Evolutionary conservation across 768 basidiomycete species (phyloP).

Genomic region (Serendipita sp.): DNA sequence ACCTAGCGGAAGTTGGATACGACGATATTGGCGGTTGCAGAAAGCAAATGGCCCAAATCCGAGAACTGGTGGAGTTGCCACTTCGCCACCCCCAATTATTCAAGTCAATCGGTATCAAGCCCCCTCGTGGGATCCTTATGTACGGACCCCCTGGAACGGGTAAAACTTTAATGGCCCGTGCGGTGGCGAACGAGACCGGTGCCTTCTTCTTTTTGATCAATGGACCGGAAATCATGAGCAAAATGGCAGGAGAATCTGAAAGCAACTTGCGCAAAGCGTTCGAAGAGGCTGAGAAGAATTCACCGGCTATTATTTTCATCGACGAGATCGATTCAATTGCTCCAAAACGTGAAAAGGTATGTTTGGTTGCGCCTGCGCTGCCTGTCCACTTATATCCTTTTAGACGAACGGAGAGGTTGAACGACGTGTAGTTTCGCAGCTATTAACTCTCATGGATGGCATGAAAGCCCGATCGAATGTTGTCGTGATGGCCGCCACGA

Average conservation of each 20-base stretch:
- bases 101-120: slow-evolving; percentile 99
- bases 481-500: slow-evolving; percentile 99
- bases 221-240: slow-evolving; percentile 99
- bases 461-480: slow-evolving; percentile 97
- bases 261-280: slow-evolving; percentile 96
- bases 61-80: slow-evolving; percentile 95
- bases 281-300: slow-evolving; percentile 99
- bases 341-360: slow-evolving; percentile 96
- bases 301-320: slow-evolving; percentile 98
- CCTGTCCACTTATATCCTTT: neutral
- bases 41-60: slow-evolving; percentile 99
- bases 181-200: slow-evolving; percentile 98
- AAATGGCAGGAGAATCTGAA: slow-evolving; percentile 99
- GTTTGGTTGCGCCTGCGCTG: neutral
- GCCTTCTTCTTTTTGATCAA: slow-evolving; percentile 99
- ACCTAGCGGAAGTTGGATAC: slow-evolving; percentile 92
- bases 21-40: slow-evolving; percentile 99
- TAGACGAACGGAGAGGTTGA: slow-evolving; percentile 99
- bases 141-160: slow-evolving; percentile 97
- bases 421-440: slow-evolving; percentile 94
- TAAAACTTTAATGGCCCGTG: slow-evolving; percentile 98
- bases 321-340: slow-evolving; percentile 99
- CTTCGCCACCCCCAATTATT: slow-evolving; percentile 97
- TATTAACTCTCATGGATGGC: slow-evolving; percentile 97
- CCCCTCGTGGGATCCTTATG: slow-evolving; percentile 96